Conservation (phyloP, 2,329 filamentous ascomycete species). For the Dactylellina haptotyla region DNA sequence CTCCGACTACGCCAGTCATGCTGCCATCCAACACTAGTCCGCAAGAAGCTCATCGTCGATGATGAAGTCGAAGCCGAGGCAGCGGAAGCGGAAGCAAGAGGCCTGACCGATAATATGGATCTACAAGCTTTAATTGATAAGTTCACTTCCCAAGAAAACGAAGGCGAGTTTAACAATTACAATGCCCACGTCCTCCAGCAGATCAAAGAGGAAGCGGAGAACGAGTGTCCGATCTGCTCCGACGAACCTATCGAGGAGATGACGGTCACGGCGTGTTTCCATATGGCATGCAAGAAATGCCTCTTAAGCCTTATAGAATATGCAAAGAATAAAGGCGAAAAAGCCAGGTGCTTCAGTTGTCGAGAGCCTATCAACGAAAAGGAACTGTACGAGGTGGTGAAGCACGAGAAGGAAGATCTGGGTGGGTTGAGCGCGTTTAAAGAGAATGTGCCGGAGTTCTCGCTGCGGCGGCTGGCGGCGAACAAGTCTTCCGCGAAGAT, state of each 20-base stretch:
- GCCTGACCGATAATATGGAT: conserved; percentile 95
- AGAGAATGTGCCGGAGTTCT: conserved; percentile 66
- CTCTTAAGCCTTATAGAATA: conserved; percentile 83
- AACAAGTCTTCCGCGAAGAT: conserved; percentile 87
- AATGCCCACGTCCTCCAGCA: conserved; percentile 88
- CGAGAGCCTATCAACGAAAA: conserved; percentile 81
- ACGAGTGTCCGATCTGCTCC: conserved; percentile 92
- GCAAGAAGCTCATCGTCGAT: conserved; percentile 82
- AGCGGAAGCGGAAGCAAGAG: conserved; percentile 76
- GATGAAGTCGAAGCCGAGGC: conserved; percentile 87
- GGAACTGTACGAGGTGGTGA: conserved; percentile 91
- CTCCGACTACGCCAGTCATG: conserved; percentile 90
- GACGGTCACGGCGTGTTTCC: conserved; percentile 95
- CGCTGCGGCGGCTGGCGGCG: conserved; percentile 68
- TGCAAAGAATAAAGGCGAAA: conserved; percentile 70
- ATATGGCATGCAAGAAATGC: conserved; percentile 94
- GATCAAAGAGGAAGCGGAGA: conserved; percentile 86
- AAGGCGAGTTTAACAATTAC: conserved; percentile 75
- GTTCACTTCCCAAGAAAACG: conserved; percentile 77
- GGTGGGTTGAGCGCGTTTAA: conserved; percentile 58
- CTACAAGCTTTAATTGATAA: conserved; percentile 83
- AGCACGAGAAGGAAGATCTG: conserved; percentile 71
- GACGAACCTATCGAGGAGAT: conserved; percentile 97
- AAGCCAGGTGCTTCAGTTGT: conserved; percentile 89
- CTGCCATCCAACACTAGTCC: conserved; percentile 89